phyloP scores from a whole-genome alignment of 2,329 filamentous ascomycete species.

The Ophiostoma himal-ulmi region DNA sequence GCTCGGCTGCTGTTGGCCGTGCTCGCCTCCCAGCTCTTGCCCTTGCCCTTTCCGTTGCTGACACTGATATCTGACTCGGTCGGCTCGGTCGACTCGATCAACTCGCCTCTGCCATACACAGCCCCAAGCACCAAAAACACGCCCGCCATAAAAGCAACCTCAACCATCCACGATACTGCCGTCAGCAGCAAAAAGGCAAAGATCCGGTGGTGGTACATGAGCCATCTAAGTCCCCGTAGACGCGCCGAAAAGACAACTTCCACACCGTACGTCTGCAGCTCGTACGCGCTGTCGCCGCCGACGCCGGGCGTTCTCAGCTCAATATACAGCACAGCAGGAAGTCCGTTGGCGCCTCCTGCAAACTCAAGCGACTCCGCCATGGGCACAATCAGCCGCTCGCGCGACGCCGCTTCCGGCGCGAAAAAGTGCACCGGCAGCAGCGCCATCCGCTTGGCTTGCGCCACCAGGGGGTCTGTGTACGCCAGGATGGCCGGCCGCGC shows the following conservation, averaged over 20 bases:
- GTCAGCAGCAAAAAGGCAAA: conserved; percentile 64
- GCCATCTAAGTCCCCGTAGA: conserved; percentile 69
- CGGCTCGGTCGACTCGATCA: no score
- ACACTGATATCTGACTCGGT: background rate
- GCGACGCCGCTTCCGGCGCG: conserved; percentile 56
- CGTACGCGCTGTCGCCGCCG: conserved; percentile 33
- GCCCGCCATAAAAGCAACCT: conserved; percentile 59
- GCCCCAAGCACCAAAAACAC: conserved; percentile 56
- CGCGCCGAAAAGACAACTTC: conserved; percentile 65
- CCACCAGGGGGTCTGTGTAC: conserved; percentile 67
- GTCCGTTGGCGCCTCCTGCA: conserved; percentile 31
- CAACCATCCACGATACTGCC: conserved; percentile 67
- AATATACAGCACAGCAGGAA: conserved; percentile 46
- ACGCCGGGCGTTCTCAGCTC: conserved; percentile 54
- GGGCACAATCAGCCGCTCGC: conserved; percentile 55
- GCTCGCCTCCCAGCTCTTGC: conserved; percentile 3
- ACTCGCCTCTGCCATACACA: conserved; percentile 18
- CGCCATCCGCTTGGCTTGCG: conserved; percentile 53
- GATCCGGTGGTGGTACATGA: conserved; percentile 81
- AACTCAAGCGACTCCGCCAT: conserved; percentile 74
- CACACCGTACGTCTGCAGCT: conserved; percentile 70
- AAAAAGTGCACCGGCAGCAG: conserved; percentile 65
- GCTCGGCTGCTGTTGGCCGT: background rate
- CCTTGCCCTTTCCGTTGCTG: background rate
- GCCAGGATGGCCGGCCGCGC: conserved; percentile 72